These are phyloP conservation scores for Citrus medica DNA, from an alignment of 345 rosid genomes.

Conservation along the genomic window DNA sequence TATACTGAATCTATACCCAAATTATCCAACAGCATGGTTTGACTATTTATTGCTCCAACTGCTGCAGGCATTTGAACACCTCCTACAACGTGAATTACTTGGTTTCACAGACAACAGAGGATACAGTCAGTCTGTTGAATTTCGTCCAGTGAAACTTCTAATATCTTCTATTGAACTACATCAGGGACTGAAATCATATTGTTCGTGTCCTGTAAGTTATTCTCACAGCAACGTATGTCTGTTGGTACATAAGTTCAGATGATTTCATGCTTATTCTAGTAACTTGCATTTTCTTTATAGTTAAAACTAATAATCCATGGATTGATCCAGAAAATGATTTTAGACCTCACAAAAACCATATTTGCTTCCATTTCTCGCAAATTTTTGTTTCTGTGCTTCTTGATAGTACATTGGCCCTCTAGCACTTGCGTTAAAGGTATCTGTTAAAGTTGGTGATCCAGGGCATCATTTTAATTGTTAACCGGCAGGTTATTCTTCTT, in stretches of 20 bases:
- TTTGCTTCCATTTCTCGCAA: neutral
- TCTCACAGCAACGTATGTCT: neutral
- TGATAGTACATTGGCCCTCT: neutral
- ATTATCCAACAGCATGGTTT: constrained; percentile 1
- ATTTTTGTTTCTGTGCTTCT: neutral
- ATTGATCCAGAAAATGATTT: neutral
- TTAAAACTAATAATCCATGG: neutral
- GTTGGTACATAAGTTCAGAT: neutral
- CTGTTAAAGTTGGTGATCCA: neutral
- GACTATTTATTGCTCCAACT: constrained; percentile 10
- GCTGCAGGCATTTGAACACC: constrained; percentile 84
- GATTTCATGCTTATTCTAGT: neutral
- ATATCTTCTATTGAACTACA: constrained; percentile 63
- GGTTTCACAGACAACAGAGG: constrained; percentile 66
- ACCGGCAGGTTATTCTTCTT: constrained; percentile 39
- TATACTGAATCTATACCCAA: neutral
- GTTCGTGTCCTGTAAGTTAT: constrained; percentile 85
- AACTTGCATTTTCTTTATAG: neutral
- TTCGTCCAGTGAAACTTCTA: constrained; percentile 70
- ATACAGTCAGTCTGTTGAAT: constrained; percentile 62
- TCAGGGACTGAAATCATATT: constrained; percentile 69
- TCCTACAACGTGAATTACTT: constrained; percentile 59
- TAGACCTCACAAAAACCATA: neutral
- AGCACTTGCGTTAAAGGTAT: neutral
- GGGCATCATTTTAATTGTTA: neutral